Percentiles rank a stretch among this genome's conserved stretches.
phyloP scores from a whole-genome alignment of 2,329 filamentous ascomycete species.

The Metarhizium guizhouense region DNA sequence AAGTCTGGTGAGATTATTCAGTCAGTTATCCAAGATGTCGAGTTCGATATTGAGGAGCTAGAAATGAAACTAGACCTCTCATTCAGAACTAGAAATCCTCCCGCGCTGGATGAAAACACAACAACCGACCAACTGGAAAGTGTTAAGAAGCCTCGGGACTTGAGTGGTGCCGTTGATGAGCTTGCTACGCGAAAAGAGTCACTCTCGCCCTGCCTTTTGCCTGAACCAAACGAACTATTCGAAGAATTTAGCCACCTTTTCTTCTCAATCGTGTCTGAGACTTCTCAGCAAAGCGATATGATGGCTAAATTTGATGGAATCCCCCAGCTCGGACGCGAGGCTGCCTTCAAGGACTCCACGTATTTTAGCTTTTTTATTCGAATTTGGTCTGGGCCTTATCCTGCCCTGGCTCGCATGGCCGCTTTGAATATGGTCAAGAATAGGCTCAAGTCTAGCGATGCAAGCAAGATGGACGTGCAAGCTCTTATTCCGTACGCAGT shows the following conservation, averaged over 20 bases:
- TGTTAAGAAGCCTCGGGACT: conserved; percentile 24
- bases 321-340: conserved; percentile 43
- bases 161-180: conserved; percentile 30
- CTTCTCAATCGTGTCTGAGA: conserved; percentile 40
- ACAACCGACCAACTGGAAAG: conserved; percentile 18
- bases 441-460: conserved; percentile 42
- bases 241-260: conserved; percentile 51
- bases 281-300: conserved; percentile 27
- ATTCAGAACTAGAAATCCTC: conserved; percentile 48
- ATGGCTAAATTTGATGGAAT: conserved; percentile 44
- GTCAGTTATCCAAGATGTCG: conserved; percentile 55
- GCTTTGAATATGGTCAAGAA: conserved; percentile 59
- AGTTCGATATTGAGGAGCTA: conserved; percentile 64
- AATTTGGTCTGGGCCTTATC: conserved; percentile 64
- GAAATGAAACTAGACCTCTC: conserved; percentile 67
- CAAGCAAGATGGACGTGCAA: conserved; percentile 57
- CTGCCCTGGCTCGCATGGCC: conserved; percentile 57
- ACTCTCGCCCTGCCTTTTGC: conserved; percentile 43
- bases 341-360: conserved; percentile 51
- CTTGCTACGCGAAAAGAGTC: conserved; percentile 26
- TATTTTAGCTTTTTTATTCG: conserved; percentile 70
- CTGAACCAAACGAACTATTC: conserved; percentile 43
- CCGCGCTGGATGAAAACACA: conserved; percentile 40
- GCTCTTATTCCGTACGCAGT: conserved; percentile 75
- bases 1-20: conserved; percentile 55